Evolutionary conservation across 2,329 filamentous ascomycete genomes (phyloP).

Genomic region (Aspergillus intermedius): DNA sequence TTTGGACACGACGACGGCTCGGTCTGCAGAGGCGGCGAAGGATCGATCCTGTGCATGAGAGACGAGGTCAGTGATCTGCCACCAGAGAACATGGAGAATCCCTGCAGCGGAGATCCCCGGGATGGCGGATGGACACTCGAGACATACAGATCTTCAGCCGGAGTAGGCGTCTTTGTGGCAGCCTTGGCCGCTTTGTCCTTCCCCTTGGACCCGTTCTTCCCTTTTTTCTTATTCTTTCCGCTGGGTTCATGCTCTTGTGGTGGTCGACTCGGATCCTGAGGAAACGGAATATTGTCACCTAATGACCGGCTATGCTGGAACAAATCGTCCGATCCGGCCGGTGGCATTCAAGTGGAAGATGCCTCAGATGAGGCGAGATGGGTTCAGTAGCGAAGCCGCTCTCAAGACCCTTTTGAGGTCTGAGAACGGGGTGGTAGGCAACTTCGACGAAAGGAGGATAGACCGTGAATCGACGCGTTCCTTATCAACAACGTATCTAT

Average conservation of each 20-base stretch:
- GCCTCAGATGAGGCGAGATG: slow-evolving; percentile 22
- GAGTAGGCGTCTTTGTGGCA: slow-evolving; percentile 22
- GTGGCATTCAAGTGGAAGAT: slow-evolving; percentile 37
- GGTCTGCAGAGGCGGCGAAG: slow-evolving; percentile 18
- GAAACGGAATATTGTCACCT: slow-evolving; percentile 24
- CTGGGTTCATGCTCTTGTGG: slow-evolving; percentile 27
- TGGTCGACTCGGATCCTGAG: slow-evolving; percentile 20
- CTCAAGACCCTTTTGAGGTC: slow-evolving; percentile 26
- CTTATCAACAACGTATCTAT: neutral
- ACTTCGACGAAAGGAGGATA: neutral
- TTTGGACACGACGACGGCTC: slow-evolving; percentile 29
- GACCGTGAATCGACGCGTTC: neutral
- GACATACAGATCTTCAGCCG: slow-evolving; percentile 33
- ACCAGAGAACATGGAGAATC: neutral
- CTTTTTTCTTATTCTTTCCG: slow-evolving; percentile 36
- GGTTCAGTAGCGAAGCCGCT: slow-evolving; percentile 16
- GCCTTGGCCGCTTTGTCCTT: slow-evolving; percentile 31
- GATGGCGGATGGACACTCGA: neutral
- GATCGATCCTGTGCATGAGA: slow-evolving; percentile 18
- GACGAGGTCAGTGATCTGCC: slow-evolving; percentile 6
- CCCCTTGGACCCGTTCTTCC: slow-evolving; percentile 29
- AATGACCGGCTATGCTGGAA: slow-evolving; percentile 31
- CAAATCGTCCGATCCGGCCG: slow-evolving; percentile 33
- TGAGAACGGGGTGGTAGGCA: slow-evolving; percentile 24
- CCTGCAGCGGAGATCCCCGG: neutral